Percentiles rank a stretch among this genome's conserved stretches.
Conservation (phyloP, 2,329 filamentous ascomycete genomes). For the Aspergillus calidoustus region DNA sequence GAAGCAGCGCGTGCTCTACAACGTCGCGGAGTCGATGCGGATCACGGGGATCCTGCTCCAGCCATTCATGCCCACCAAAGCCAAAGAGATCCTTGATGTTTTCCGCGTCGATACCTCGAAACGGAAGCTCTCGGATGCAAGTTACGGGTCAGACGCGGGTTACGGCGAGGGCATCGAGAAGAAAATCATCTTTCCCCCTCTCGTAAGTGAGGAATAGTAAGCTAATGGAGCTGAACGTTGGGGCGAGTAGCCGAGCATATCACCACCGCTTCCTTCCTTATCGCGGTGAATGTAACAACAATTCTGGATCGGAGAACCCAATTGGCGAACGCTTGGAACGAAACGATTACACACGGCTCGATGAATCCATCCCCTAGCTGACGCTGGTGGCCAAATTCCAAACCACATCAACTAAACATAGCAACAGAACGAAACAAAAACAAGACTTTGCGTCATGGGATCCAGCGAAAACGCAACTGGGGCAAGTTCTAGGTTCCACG, state of each 20-base stretch:
- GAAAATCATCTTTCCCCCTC: conserved; percentile 58
- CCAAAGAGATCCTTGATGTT: conserved; percentile 72
- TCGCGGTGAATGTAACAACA: not conserved
- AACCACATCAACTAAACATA: not conserved
- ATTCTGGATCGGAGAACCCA: not conserved
- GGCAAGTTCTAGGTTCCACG: conserved; percentile 23
- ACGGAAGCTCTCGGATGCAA: conserved; percentile 67
- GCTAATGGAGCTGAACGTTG: conserved; percentile 30
- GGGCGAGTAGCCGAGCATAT: not conserved
- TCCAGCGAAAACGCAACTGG: conserved; percentile 16
- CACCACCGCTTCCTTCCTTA: not conserved
- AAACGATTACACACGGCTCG: not conserved
- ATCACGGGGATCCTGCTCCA: conserved; percentile 83
- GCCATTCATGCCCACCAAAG: conserved; percentile 85
- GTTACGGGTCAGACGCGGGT: conserved; percentile 64
- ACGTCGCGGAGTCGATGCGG: conserved; percentile 75
- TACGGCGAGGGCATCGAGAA: conserved; percentile 66
- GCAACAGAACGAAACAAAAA: not conserved
- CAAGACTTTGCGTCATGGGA: conserved; percentile 30
- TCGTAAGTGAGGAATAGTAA: conserved; percentile 44
- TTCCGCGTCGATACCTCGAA: conserved; percentile 70
- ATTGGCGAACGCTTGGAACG: not conserved
- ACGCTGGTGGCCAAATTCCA: not conserved
- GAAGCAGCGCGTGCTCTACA: conserved; percentile 68
- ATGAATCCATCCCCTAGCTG: not conserved